Evolutionary conservation across 768 basidiomycete species (phyloP).

Genomic region (Boletus pseudo-olivaceus): DNA sequence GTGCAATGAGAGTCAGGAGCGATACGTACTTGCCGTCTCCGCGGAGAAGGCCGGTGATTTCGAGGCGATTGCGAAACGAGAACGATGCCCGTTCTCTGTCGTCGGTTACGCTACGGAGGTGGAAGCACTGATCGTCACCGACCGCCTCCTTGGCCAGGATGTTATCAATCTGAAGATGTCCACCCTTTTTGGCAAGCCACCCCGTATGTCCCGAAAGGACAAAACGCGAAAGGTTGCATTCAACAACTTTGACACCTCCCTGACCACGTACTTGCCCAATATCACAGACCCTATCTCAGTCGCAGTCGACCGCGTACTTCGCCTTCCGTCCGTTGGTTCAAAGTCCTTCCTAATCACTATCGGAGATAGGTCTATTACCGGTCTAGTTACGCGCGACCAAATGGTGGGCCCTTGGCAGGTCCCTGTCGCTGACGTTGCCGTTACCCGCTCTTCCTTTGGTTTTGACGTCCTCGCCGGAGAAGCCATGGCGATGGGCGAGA

Average conservation of each 20-base stretch:
- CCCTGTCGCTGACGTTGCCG: conserved; percentile 95
- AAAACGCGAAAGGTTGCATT: conserved; percentile 39
- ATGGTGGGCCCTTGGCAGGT: conserved; percentile 99
- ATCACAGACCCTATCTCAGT: conserved; percentile 47
- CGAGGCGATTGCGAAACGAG: conserved; percentile 74
- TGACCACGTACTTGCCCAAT: conserved; percentile 62
- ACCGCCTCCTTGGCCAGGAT: conserved; percentile 71
- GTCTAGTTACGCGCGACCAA: conserved; percentile 92
- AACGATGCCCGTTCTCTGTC: conserved; percentile 90
- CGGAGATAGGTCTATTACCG: conserved; percentile 91
- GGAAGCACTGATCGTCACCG: conserved; percentile 84
- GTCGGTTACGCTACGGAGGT: conserved; percentile 85
- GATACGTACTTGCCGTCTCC: conserved; percentile 90
- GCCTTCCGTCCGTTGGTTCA: conserved; percentile 87
- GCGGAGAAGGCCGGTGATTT: conserved; percentile 61
- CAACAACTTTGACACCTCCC: conserved; percentile 65
- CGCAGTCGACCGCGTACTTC: conserved; percentile 81
- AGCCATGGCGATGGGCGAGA: conserved; percentile 98
- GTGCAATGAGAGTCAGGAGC: conserved; percentile 99
- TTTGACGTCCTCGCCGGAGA: conserved; percentile 83
- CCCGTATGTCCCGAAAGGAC: conserved; percentile 82
- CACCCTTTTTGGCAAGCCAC: conserved; percentile 94
- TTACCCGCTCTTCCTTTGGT: conserved; percentile 92
- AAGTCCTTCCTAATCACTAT: conserved; percentile 99
- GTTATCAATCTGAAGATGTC: conserved; percentile 92